Evolutionary conservation across 805 yeast genomes (phyloP).

Genomic region (Kodamaea nitidulidarum): DNA sequence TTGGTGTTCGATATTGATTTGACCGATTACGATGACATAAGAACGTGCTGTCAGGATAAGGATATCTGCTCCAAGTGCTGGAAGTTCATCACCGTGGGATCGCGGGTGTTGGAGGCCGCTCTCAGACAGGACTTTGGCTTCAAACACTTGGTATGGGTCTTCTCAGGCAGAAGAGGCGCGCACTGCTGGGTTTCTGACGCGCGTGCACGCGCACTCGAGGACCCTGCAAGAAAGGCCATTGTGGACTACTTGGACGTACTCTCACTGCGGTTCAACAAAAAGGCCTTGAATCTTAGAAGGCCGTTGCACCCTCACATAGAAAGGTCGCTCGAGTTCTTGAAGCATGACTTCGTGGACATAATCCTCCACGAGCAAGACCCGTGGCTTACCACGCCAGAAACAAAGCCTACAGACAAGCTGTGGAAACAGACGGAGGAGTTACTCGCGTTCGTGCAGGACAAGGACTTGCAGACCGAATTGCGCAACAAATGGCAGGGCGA

Average conservation of each 20-base stretch:
- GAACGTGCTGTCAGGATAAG: slow-evolving; percentile 91
- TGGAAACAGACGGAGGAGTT: slow-evolving; percentile 50
- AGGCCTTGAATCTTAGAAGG: slow-evolving; percentile 53
- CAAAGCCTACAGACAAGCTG: slow-evolving; percentile 44
- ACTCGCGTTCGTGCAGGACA: slow-evolving; percentile 60
- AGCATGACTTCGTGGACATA: slow-evolving; percentile 57
- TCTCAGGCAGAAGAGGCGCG: slow-evolving; percentile 97
- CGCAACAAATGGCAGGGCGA: slow-evolving; percentile 52
- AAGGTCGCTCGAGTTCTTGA: slow-evolving; percentile 67
- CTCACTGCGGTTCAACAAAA: slow-evolving; percentile 38
- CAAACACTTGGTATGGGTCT: slow-evolving; percentile 85
- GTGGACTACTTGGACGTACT: slow-evolving; percentile 81
- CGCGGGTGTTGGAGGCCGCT: slow-evolving; percentile 66
- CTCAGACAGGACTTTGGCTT: slow-evolving; percentile 88
- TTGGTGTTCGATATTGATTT: slow-evolving; percentile 95
- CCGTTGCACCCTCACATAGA: slow-evolving; percentile 89
- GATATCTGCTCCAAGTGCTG: slow-evolving; percentile 86
- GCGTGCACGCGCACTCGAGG: slow-evolving; percentile 72
- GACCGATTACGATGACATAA: slow-evolving; percentile 89
- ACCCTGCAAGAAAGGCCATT: slow-evolving; percentile 68
- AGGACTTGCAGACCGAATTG: slow-evolving; percentile 49
- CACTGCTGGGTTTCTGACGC: slow-evolving; percentile 97
- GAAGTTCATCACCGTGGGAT: slow-evolving; percentile 85
- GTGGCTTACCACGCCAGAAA: slow-evolving; percentile 47
- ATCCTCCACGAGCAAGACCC: slow-evolving; percentile 84